Conservation (phyloP, 2,329 filamentous ascomycete species). For the Fusarium metavorans region DNA sequence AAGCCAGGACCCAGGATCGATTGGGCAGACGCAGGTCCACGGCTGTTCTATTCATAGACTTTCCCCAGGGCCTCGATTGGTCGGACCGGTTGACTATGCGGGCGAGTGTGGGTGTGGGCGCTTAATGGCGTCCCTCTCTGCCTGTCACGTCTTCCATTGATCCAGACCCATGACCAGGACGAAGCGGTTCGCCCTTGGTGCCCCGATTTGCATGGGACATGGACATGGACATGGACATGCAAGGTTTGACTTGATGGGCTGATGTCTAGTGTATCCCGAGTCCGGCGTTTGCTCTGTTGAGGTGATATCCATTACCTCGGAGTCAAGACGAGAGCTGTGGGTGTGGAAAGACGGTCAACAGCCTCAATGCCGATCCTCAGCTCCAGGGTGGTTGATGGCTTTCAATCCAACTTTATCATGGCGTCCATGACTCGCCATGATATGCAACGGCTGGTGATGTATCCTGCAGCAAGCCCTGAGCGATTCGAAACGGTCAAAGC, state of each 20-base stretch:
- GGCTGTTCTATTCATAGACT: slow-evolving; percentile 43
- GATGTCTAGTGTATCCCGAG: slow-evolving; percentile 10
- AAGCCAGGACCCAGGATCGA: slow-evolving; percentile 30
- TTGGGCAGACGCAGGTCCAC: slow-evolving; percentile 27
- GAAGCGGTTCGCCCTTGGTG: slow-evolving; percentile 25
- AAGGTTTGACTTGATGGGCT: slow-evolving; percentile 26
- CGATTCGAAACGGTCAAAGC: slow-evolving; percentile 2
- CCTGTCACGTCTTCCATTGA: slow-evolving; percentile 31
- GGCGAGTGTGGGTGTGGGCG: slow-evolving; percentile 42
- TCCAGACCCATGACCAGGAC: slow-evolving; percentile 22
- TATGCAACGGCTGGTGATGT: not conserved
- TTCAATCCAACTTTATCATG: not conserved
- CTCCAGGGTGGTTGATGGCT: not conserved
- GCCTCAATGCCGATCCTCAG: not conserved
- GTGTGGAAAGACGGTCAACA: slow-evolving; percentile 33
- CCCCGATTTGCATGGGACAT: slow-evolving; percentile 36
- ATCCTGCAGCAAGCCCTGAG: not conserved
- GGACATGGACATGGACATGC: slow-evolving; percentile 21
- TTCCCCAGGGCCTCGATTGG: slow-evolving; percentile 33
- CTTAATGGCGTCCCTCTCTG: slow-evolving; percentile 41
- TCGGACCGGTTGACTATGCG: slow-evolving; percentile 29
- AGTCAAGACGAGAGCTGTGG: not conserved
- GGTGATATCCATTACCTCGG: not conserved
- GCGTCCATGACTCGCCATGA: not conserved
- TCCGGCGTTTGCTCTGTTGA: not conserved